Evolutionary conservation across 441 rosid genomes (phyloP).

Genomic region (Adansonia gregorii): DNA sequence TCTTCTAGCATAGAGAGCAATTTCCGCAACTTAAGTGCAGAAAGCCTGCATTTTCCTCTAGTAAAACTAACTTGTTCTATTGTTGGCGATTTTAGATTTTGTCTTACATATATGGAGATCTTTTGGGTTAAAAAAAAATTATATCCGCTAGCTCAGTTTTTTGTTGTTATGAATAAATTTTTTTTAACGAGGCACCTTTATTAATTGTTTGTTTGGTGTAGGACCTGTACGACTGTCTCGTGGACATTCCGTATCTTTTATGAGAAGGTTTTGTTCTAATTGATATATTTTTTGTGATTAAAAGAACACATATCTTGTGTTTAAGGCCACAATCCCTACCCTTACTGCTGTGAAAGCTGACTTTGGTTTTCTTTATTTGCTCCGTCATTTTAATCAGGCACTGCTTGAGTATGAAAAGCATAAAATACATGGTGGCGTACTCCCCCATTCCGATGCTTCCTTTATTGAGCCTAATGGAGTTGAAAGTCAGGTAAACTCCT

Average conservation of each 20-base stretch:
- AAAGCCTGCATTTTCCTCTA: neutral
- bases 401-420: conserved; percentile 67
- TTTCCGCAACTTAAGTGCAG: neutral
- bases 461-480: conserved; percentile 43
- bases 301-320: neutral
- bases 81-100: neutral
- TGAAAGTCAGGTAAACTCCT: conserved; percentile 54
- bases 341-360: neutral
- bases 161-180: neutral
- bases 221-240: conserved; percentile 79
- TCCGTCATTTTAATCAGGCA: conserved; percentile 45
- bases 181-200: neutral
- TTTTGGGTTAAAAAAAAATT: neutral
- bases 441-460: conserved; percentile 46
- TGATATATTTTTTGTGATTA: neutral
- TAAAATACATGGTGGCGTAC: conserved; percentile 54
- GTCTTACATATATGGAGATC: neutral
- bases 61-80: neutral
- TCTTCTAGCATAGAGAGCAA: conserved; percentile 17
- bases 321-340: neutral
- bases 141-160: neutral
- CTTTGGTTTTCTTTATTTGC: conserved; percentile 8
- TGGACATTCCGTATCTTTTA: conserved; percentile 78
- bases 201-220: conserved; percentile 29
- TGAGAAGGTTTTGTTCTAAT: conserved; percentile 58